Base-by-base conservation (phyloP, 352 stramenopile genomes). In the Phytophthora syringae region DNA sequence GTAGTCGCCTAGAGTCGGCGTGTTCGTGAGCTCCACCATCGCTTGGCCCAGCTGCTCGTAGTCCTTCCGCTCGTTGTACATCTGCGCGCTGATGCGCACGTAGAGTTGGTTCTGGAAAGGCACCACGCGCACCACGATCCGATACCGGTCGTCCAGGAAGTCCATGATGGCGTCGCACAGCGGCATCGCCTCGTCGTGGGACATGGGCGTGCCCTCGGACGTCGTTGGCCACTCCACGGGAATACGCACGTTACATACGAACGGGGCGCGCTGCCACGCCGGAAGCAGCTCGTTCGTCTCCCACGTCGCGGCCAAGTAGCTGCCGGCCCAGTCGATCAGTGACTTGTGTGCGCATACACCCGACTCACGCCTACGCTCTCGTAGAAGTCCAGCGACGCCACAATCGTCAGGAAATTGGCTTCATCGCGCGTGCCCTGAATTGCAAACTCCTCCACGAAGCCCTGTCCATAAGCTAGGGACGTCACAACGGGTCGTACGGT, bases 331-430 rank as follows among this genome's bases (percentile, higher is more conserved):
- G 64, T 95, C 84, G 52, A 95, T 91, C 28, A 95, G 72, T 15
- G 74, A 73, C 64, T 91, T 90, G 80, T 95, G 80, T 95, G 85
- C 43, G 82, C 83, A 45, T 72, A 88, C 48, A 93, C 84, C 34
- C 86, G 84, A 15, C 80, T 79, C 49, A 87, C 77, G 50, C 86
- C 86, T 21, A 95, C 68, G 52, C 82, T 91, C 62, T 92, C 81
- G 72, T 95, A 95, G 44, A 93, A 95, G 65, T 93, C 86, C 15
- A 95, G 69, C n/a, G 86, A 77, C 39, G 86, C 89, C 49, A 90
- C 79, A 52, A 95, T 86, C 32, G 86, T 92, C 20, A 95, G 64
- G 37, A 93, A 95, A 54, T 92, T 93, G 25, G 83, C 81, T 75
- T 95, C 84, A 53, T 95, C 86, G 21, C 85, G 80, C 30, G 84